Evolutionary conservation across 441 rosid species (phyloP), one percentile per base, ranked within the genome.

Genomic region (Populus hybrid): DNA sequence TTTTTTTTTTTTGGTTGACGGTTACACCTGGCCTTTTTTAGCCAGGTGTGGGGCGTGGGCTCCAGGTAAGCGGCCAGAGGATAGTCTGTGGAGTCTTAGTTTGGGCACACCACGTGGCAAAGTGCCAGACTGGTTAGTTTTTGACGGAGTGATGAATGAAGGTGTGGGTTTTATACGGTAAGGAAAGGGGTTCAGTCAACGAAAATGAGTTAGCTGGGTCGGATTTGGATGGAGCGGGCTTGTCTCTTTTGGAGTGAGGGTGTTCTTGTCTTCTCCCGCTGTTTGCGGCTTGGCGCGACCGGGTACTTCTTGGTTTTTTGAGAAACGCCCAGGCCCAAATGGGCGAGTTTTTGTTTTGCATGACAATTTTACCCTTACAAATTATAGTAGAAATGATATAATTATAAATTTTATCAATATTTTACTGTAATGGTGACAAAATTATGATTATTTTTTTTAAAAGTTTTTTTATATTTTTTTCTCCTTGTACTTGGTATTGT

Each of bases 1-100:
- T 79, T 85, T 79, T 81, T 84, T 81, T 79, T 79, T 38, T 73
- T 65, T 2, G 64, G 82, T 79, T 81, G 88, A 83, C 86, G 83
- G 79, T 80, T 82, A 83, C 87, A 81, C 84, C 81, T 86, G 86
- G 90, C 82, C 19, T 28, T 36, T 36, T 69, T 69, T 5, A 68
- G 36, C 40, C n/a, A 4, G 9, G 71, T 18, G 21, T 14, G 26
- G 2, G 28, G 14, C n/a, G 71, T 32, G 3, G 68, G 72, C 66
- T 24, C 74, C 70, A 77, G 79, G 40, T 14, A 3, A 32, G 38
- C 71, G 12, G 69, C 79, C 53, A 75, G 57, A 73, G 71, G 70
- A 76, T 78, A 19, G 65, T 67, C 19, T 57, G 46, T 68, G 64
- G 78, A 78, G 72, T 75, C 85, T 34, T 72, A 82, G 75, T 72